Base-by-base conservation (phyloP, 2,329 filamentous ascomycete species). In the Neopestalotiopsis sp. region DNA sequence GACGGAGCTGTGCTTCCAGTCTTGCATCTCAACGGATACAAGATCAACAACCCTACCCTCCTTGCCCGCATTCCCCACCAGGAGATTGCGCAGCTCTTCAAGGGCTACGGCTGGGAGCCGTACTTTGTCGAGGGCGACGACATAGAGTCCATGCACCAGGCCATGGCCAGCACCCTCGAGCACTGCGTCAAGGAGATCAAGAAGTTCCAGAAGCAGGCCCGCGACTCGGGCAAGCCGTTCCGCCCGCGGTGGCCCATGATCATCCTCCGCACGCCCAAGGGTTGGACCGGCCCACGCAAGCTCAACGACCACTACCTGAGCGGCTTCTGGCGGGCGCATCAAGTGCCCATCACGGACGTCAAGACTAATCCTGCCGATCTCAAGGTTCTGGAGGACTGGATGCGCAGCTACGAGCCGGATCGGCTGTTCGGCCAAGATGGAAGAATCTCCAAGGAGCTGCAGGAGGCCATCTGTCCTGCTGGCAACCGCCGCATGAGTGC, bases 41-140 rank as follows among this genome's bases (percentile, higher is more conserved):
- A 95, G 84, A 94, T 94, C 83, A 93, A 93, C 83, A 93, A 94
- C 79, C 91, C 91, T 9, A 94, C 90, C 4, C 77, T 95, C 0
- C 86, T 94, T 17, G 89, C 92, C 14, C 89, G 92, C 72, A 91
- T 95, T 75, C 88, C 88, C 58, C 91, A 94, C 77, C 88, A 92
- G 71, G 92, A 95, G 80, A 84, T 95, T 5, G 86, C 89, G 73
- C 82, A 85, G 30, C 84, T 95, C 20, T 92, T 95, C 79, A 72
- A 88, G 57, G 92, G 92, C 38, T 94, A 94, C 75, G 92, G 92
- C 72, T 95, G 91, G 90, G 88, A 90, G 63, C 92, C 92, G 9
- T 94, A 94, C 80, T 94, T 94, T 74, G 92, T 95, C 62, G 92
- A 94, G 76, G 92, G 92, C 63, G 89, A 89, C 71, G 92, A 95